These are phyloP conservation scores for Fusarium sp. DNA, from an alignment of 2,329 filamentous ascomycete genomes.

Conservation along the genomic window DNA sequence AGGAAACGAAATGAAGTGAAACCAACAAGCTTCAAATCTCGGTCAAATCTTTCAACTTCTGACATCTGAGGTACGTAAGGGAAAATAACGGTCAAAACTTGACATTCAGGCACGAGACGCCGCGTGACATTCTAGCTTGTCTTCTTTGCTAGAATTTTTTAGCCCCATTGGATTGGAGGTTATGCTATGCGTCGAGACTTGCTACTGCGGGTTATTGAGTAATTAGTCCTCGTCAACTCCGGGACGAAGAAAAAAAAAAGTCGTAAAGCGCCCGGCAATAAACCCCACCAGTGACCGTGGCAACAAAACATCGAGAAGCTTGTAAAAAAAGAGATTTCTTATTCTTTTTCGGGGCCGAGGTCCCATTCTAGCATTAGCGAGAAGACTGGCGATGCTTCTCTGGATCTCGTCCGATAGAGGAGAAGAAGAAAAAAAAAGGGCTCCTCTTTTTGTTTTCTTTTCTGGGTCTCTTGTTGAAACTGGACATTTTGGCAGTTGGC, in stretches of 20 bases:
- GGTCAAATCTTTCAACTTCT: constrained; percentile 4
- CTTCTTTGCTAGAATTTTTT: constrained; percentile 25
- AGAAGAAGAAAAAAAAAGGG: constrained; percentile 5
- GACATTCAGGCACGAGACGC: constrained; percentile 22
- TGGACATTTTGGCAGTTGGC: constrained; percentile 7
- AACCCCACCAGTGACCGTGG: constrained; percentile 45
- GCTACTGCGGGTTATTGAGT: constrained; percentile 39
- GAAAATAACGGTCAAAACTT: constrained; percentile 7
- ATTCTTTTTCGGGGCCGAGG: constrained; percentile 30
- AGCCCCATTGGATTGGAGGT: background rate
- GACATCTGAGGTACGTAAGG: background rate
- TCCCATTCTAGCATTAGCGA: constrained; percentile 19
- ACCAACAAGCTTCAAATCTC: constrained; percentile 11
- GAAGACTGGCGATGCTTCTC: constrained; percentile 30
- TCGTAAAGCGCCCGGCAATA: constrained; percentile 5
- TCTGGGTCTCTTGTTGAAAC: constrained; percentile 17
- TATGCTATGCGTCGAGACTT: constrained; percentile 35
- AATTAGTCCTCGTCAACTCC: constrained; percentile 48
- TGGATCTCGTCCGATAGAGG: constrained; percentile 34
- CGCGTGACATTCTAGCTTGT: constrained; percentile 24
- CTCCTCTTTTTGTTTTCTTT: constrained; percentile 29
- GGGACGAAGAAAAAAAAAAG: constrained; percentile 22
- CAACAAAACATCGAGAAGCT: constrained; percentile 36
- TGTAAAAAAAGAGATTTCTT: constrained; percentile 30
- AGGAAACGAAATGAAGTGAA: background rate